phyloP scores from a whole-genome alignment of 2,329 filamentous ascomycete species.

The Aspergillus eucalypticola region DNA sequence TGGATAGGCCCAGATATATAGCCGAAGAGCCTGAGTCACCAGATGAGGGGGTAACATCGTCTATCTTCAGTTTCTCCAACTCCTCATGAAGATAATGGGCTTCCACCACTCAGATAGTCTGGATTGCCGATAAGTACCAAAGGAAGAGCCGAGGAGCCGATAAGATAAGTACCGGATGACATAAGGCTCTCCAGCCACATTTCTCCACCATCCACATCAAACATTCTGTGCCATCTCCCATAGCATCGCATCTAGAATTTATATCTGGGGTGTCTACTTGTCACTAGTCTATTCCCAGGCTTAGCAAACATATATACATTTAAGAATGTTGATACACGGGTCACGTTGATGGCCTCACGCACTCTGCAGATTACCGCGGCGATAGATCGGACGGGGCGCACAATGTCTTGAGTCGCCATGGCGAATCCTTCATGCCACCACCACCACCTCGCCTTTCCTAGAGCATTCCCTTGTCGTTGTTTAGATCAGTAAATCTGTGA shows the following conservation, averaged over 20 bases:
- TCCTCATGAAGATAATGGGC: no score
- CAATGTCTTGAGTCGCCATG: constrained; percentile 3
- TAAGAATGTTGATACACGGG: not conserved
- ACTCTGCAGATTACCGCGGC: constrained; percentile 5
- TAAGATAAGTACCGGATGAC: constrained; percentile 10
- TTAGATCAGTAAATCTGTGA: not conserved
- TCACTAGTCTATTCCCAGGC: not conserved
- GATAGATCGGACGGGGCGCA: constrained; percentile 4
- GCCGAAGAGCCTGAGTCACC: not conserved
- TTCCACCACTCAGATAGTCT: no score
- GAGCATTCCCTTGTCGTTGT: not conserved
- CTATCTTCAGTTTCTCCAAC: no score
- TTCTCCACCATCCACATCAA: not conserved
- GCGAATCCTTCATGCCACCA: not conserved
- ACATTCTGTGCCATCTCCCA: no score
- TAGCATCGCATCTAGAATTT: not conserved
- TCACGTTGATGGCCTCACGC: not conserved
- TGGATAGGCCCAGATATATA: not conserved
- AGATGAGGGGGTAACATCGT: no score
- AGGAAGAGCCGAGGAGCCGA: constrained; percentile 6
- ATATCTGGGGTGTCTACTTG: not conserved
- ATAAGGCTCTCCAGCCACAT: constrained; percentile 4
- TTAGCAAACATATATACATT: not conserved
- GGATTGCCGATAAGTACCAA: no score
- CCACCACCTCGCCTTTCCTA: not conserved